phyloP scores from a whole-genome alignment of 1,284 basidiomycete genomes.

The Boletus sp. region DNA sequence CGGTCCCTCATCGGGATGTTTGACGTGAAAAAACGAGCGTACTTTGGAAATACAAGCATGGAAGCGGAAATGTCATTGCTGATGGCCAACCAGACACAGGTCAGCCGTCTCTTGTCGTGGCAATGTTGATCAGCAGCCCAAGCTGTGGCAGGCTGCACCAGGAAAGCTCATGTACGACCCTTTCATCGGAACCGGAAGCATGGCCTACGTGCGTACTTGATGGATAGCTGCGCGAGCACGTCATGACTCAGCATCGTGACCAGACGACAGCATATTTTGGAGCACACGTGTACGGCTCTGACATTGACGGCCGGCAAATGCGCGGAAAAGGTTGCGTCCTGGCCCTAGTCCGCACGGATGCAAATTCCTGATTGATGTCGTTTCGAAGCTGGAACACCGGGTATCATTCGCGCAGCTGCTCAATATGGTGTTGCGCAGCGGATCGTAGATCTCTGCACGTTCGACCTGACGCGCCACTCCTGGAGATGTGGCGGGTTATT shows the following conservation, averaged over 20 bases:
- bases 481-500: conserved; percentile 87
- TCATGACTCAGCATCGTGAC: background rate
- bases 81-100: conserved; percentile 95
- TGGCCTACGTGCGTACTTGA: conserved; percentile 68
- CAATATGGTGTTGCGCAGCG: conserved; percentile 80
- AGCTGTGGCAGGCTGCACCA: conserved; percentile 62
- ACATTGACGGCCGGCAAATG: conserved; percentile 98
- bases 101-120: conserved; percentile 27
- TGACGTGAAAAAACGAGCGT: conserved; percentile 86
- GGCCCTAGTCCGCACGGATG: background rate
- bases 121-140: background rate
- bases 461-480: conserved; percentile 87
- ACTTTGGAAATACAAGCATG: conserved; percentile 98
- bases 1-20: conserved; percentile 66
- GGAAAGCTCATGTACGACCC: conserved; percentile 95
- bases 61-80: conserved; percentile 91
- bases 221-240: conserved; percentile 20
- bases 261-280: conserved; percentile 87
- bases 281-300: conserved; percentile 84
- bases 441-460: conserved; percentile 84
- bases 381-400: conserved; percentile 49
- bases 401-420: conserved; percentile 74
- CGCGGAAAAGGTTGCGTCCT: conserved; percentile 70
- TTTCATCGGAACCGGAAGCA: conserved; percentile 94
- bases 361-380: background rate